These are phyloP conservation scores for Coriaria nepalensis DNA, from an alignment of 306 rosid genomes.

Conservation along the genomic window DNA sequence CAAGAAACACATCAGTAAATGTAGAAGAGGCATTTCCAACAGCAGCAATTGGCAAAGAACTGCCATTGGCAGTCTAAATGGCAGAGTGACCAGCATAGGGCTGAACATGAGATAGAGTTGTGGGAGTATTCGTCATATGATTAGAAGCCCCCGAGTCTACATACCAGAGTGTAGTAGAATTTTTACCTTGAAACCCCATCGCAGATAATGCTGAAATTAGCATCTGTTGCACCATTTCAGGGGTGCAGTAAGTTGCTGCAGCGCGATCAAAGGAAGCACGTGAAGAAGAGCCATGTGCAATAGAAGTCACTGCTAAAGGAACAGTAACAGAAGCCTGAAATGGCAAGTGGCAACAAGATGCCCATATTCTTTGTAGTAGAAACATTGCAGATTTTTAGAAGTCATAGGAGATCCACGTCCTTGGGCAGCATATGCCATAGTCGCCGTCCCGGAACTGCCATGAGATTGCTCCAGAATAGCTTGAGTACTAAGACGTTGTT, in stretches of 20 bases:
- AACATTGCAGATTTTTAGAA: not conserved
- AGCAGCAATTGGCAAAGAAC: not conserved
- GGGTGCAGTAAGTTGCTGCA: not conserved
- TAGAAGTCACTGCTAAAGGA: not conserved
- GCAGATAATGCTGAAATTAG: not conserved
- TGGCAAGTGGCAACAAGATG: not conserved
- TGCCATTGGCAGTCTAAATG: constrained; percentile 1
- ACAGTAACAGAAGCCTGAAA: not conserved
- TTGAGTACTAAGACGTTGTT: not conserved
- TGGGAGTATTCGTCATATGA: not conserved
- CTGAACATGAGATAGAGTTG: not conserved
- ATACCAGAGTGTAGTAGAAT: not conserved
- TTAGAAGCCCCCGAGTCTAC: constrained; percentile 5
- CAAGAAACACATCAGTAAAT: not conserved
- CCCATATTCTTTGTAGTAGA: not conserved
- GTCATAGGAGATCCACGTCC: no score
- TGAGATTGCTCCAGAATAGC: no score
- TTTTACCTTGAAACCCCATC: constrained; percentile 7
- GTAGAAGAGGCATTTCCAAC: not conserved
- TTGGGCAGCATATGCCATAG: no score
- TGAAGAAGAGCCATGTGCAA: constrained; percentile 1
- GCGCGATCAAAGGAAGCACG: not conserved
- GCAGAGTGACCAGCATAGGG: not conserved
- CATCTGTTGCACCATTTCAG: not conserved
- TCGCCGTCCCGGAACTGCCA: no score